Conservation (phyloP, 2,329 filamentous ascomycete genomes). For the Pestalotiopsis fici region DNA sequence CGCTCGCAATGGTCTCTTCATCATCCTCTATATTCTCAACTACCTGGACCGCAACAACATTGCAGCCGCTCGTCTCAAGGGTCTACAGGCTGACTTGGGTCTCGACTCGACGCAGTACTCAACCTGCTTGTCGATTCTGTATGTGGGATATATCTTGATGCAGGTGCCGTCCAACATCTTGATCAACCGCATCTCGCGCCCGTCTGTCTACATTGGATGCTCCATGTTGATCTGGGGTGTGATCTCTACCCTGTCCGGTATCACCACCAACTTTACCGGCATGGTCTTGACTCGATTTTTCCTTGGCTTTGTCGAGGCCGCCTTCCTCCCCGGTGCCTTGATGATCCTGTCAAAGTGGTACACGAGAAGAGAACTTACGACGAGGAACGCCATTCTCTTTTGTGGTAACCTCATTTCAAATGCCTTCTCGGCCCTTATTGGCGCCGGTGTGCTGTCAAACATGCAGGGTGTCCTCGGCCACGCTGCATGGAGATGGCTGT, state of each 20-base stretch:
- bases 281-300: constrained; percentile 60
- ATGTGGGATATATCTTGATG: constrained; percentile 68
- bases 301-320: constrained; percentile 63
- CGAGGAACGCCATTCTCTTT: constrained; percentile 58
- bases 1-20: constrained; percentile 64
- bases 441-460: constrained; percentile 58
- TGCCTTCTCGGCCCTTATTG: constrained; percentile 60
- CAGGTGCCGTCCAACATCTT: constrained; percentile 61
- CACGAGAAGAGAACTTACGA: constrained; percentile 58
- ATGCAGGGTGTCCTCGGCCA: constrained; percentile 57
- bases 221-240: constrained; percentile 63
- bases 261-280: constrained; percentile 51
- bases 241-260: constrained; percentile 58
- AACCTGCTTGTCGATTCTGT: constrained; percentile 64
- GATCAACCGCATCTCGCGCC: constrained; percentile 52
- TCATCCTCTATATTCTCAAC: constrained; percentile 77
- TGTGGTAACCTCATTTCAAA: constrained; percentile 62
- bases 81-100: constrained; percentile 60
- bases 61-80: constrained; percentile 65
- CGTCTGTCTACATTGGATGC: constrained; percentile 50
- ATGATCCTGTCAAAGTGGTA: constrained; percentile 69
- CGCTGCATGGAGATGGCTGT: constrained; percentile 60
- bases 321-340: constrained; percentile 64
- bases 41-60: constrained; percentile 72
- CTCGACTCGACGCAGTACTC: constrained; percentile 57